phyloP scores from a whole-genome alignment of 805 yeast species.

The Lipomyces sp. region DNA sequence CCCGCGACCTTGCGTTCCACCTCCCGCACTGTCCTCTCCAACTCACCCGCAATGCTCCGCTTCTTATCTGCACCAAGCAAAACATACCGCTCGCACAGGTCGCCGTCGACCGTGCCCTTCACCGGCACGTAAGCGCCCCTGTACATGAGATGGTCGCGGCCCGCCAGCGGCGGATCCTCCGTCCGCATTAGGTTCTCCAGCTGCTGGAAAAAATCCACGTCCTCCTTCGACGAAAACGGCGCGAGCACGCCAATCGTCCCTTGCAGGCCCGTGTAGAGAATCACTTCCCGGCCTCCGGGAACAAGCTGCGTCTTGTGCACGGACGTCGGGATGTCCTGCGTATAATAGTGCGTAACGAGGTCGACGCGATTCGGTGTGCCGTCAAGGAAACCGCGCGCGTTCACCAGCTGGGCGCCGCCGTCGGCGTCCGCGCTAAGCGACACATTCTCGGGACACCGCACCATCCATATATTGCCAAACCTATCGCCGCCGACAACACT shows the following conservation, averaged over 20 bases:
- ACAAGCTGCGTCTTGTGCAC: slow-evolving; percentile 54
- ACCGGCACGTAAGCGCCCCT: slow-evolving; percentile 81
- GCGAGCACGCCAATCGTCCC: slow-evolving; percentile 75
- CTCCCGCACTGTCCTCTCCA: slow-evolving; percentile 36
- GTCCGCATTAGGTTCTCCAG: slow-evolving; percentile 47
- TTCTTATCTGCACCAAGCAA: slow-evolving; percentile 29
- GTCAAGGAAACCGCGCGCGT: slow-evolving; percentile 41
- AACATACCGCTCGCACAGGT: slow-evolving; percentile 62
- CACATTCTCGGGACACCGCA: slow-evolving; percentile 55
- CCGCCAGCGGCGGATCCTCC: slow-evolving; percentile 45
- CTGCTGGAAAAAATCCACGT: slow-evolving; percentile 54
- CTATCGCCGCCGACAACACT: slow-evolving; percentile 83
- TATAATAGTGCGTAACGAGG: slow-evolving; percentile 53
- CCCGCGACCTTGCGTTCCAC: slow-evolving; percentile 37
- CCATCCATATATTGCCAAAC: slow-evolving; percentile 73
- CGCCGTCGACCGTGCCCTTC: slow-evolving; percentile 81
- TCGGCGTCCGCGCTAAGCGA: slow-evolving; percentile 54
- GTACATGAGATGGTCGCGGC: slow-evolving; percentile 63
- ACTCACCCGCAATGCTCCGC: slow-evolving; percentile 34
- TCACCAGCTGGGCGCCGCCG: slow-evolving; percentile 41
- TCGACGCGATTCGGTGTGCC: slow-evolving; percentile 56
- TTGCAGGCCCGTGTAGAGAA: slow-evolving; percentile 71
- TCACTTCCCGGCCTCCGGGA: slow-evolving; percentile 60
- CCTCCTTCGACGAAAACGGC: slow-evolving; percentile 63
- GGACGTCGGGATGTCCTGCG: slow-evolving; percentile 68